These are phyloP conservation scores for Emergomyces orientalis DNA, from an alignment of 2,329 filamentous ascomycete species.

Conservation along the genomic window DNA sequence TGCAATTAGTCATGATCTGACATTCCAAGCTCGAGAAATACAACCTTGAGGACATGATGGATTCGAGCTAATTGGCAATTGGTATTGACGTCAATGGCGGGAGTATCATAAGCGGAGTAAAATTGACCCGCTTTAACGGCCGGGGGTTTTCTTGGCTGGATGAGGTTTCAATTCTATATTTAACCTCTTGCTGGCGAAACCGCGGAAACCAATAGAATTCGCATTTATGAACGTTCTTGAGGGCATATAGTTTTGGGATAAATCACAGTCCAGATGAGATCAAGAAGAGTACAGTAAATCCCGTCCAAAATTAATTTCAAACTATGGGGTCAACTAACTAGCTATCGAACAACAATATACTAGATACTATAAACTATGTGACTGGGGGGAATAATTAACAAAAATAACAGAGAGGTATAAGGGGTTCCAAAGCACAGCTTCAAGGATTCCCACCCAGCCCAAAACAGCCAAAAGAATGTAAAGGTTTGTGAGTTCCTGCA, in stretches of 20 bases:
- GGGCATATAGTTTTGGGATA: no score
- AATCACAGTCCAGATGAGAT: background rate
- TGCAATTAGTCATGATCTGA: background rate
- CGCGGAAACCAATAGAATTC: background rate
- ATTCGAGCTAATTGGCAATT: background rate
- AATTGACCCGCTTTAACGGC: background rate
- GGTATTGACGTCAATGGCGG: background rate
- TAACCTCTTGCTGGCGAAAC: background rate
- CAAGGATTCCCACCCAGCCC: conserved; percentile 16
- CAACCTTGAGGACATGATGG: background rate
- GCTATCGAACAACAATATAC: background rate
- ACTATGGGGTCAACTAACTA: conserved; percentile 12
- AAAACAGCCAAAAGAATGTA: conserved; percentile 19
- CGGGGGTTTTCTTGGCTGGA: no score
- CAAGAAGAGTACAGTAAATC: background rate
- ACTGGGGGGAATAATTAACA: conserved; percentile 14
- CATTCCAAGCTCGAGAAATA: conserved; percentile 22
- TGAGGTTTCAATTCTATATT: background rate
- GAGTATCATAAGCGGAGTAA: background rate
- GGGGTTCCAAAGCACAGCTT: conserved; percentile 6
- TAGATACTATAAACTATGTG: conserved; percentile 9
- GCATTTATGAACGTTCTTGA: background rate
- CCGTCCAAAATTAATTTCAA: conserved; percentile 19
- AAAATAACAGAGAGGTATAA: conserved; percentile 16
- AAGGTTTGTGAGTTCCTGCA: conserved; percentile 32